Evolutionary conservation across 1,284 basidiomycete genomes (phyloP).

Genomic region (Wolfiporia cocos): DNA sequence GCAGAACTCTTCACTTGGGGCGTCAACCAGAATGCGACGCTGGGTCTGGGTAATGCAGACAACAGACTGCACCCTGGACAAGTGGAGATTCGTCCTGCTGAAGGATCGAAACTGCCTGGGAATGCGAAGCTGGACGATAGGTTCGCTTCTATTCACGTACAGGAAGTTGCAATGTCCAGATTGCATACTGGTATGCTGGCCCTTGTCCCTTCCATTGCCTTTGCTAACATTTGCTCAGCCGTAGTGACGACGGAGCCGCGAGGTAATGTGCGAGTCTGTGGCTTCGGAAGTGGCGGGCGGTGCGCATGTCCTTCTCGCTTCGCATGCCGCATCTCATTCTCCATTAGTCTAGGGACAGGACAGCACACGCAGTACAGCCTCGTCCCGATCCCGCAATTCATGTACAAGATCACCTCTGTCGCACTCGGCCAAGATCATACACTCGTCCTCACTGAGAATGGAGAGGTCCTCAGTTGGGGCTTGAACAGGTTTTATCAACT

Average conservation of each 20-base stretch:
- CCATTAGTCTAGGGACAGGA: conserved; percentile 59
- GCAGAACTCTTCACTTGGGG: conserved; percentile 91
- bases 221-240: conserved; percentile 27
- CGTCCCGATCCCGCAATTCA: conserved; percentile 54
- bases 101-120: conserved; percentile 7
- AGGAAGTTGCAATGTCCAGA: conserved; percentile 73
- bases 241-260: conserved; percentile 70
- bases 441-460: conserved; percentile 72
- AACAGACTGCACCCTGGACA: conserved; percentile 82
- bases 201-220: neutral
- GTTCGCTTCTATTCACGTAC: conserved; percentile 58
- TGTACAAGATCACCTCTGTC: conserved; percentile 44
- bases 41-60: conserved; percentile 79
- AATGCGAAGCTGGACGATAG: conserved; percentile 31
- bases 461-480: conserved; percentile 90
- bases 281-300: conserved; percentile 83
- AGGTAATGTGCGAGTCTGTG: conserved; percentile 79
- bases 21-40: conserved; percentile 79
- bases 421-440: conserved; percentile 95
- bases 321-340: neutral
- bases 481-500: conserved; percentile 84
- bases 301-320: conserved; percentile 23
- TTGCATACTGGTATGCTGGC: conserved; percentile 58
- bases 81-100: conserved; percentile 42
- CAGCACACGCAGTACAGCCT: conserved; percentile 79